Evolutionary conservation across 768 basidiomycete species (phyloP), one percentile per base, ranked within the genome.

Genomic region (Stropharia rugosoannulata): DNA sequence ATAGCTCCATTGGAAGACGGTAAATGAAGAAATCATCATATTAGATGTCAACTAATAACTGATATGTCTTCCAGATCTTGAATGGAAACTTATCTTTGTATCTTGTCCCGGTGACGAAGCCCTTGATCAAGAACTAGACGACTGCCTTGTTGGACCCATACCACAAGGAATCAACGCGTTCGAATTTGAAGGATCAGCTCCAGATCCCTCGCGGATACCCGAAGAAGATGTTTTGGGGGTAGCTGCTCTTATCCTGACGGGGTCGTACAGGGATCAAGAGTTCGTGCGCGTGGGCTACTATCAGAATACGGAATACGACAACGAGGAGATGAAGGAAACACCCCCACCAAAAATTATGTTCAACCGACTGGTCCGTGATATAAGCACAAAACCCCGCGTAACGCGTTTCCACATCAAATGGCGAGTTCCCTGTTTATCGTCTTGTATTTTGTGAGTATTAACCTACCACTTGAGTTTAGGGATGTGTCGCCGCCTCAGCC

Each of bases 231-330:
- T 96, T 32, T 81, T 99, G 11, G 97, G 97, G 44, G 95, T 99
- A 15, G 93, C 96, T 2, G 97, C 96, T 5, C 87, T 98, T 67
- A 98, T 99, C 64, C 82, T 99, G 49, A 98, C 95, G 0, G 97
- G 94, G 6, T 92, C 91, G 10, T 99, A 98, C 73, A 85, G 87
- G 38, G 96, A 98, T 49, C 95, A 97, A 66, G 97, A 98, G 70
- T 99, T 99, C 66, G 96, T 99, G n/a, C 86, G 96, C 44, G 95
- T 99, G 25, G 97, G 97, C 6, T 98, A 99, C 70, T 99, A 99
- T 71, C 97, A 98, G 73, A 95, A 98, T 67, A 98, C 95, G 22
- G 96, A 98, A 71, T 98, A 98, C 67, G 96, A 97, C 70, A 93
- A 90, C 63, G 91, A 94, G 51, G 93, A 93, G 72, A 87, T 95